Evolutionary conservation across 768 basidiomycete species (phyloP), one percentile per base, ranked within the genome.

Genomic region (Albatrellus ellisii): DNA sequence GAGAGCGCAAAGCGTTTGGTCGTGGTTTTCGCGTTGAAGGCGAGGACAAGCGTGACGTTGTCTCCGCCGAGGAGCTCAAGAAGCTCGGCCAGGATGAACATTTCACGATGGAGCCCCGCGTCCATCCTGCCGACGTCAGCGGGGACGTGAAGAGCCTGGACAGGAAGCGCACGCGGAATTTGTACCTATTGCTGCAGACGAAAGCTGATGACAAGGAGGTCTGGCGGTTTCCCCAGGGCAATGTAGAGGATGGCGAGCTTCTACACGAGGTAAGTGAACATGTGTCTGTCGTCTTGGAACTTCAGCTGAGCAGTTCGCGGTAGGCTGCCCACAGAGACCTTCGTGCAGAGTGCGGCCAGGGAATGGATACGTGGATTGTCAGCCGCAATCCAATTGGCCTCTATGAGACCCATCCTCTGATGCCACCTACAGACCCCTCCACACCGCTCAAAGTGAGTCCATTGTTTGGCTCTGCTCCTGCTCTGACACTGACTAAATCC

Each of bases 281-380:
- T 26, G n/a, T 15, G 4, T n/a, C 4, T 14, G 34, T 51, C 20
- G 39, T 47, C 17, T 41, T n/a, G n/a, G n/a, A n/a, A 17, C 12
- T 49, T 36, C 43, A 47, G 43, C 9, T 14, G 17, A 20, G 27
- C 12, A 45, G 22, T n/a, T 43, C 53, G 18, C 31, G 51, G 1
- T 44, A 90, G 82, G 79, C 88, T 28, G 88, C 89, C 4, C 68
- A 76, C 40, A 68, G 79, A 37, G 73, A 80, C 46, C 67, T 97
- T 17, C 62, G 65, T 36, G 70, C 73, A 2, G 73, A 82, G 55
- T 86, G 83, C 48, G 91, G 91, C 8, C 64, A 69, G 32, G 63
- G 77, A 39, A 88, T 98, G 82, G 91, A 98, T 54, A 78, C 78
- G 10, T 98, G 94, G 92, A 66, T 92, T 47, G 88, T 94, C n/a